phyloP scores from a whole-genome alignment of 495 filamentous ascomycete species.

The Oleoguttula mirabilis region DNA sequence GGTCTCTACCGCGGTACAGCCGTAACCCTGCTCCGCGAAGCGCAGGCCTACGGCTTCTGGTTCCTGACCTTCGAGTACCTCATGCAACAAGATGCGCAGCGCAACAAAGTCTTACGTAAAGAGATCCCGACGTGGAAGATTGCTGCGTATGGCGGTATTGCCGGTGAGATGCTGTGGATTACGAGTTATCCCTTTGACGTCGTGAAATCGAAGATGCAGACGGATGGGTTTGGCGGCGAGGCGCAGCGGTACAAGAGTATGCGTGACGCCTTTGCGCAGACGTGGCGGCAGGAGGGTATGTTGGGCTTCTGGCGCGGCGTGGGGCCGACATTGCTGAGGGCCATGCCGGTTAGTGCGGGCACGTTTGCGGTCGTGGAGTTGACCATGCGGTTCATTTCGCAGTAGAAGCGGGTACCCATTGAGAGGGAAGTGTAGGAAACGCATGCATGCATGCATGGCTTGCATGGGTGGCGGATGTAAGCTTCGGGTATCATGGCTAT shows the following conservation, averaged over 20 bases:
- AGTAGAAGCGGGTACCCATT: too few species aligned
- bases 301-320: slow-evolving; percentile 94
- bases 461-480: too few species aligned
- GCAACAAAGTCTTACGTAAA: slow-evolving; percentile 59
- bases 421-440: too few species aligned
- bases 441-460: too few species aligned
- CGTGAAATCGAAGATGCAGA: slow-evolving; percentile 99
- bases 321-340: slow-evolving; percentile 82
- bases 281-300: slow-evolving; percentile 60
- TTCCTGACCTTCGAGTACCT: slow-evolving; percentile 90
- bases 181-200: slow-evolving; percentile 91
- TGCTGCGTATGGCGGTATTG: slow-evolving; percentile 82
- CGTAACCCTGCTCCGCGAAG: slow-evolving; percentile 79
- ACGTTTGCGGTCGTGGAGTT: slow-evolving; percentile 59
- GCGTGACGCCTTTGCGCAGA: slow-evolving; percentile 83
- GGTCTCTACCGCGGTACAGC: slow-evolving; percentile 79
- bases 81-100: slow-evolving; percentile 76
- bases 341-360: slow-evolving; percentile 93
- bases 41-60: slow-evolving; percentile 90
- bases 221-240: slow-evolving; percentile 65
- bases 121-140: slow-evolving; percentile 75
- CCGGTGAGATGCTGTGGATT: slow-evolving; percentile 89
- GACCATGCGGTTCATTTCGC: slow-evolving; percentile 15
- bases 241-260: slow-evolving; percentile 63
- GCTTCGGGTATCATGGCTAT: too few species aligned